phyloP scores from a whole-genome alignment of 1,284 basidiomycete genomes.

The Melanopsichium pennsylvanicum region DNA sequence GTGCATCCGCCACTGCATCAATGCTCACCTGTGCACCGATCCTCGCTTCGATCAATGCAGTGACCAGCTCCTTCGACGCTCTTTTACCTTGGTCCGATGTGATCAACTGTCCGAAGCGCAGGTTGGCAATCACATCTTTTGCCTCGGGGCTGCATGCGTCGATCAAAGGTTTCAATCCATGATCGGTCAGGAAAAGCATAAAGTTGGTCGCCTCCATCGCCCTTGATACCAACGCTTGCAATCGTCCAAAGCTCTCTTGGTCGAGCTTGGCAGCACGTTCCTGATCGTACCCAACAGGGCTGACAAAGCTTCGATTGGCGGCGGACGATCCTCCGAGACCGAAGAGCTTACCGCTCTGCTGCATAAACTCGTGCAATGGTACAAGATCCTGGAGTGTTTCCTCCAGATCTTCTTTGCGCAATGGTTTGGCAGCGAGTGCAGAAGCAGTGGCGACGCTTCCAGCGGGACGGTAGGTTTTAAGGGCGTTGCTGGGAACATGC shows the following conservation, averaged over 20 bases:
- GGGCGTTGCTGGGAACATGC: slow-evolving; percentile 6
- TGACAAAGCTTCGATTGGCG: slow-evolving; percentile 34
- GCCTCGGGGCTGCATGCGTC: slow-evolving; percentile 62
- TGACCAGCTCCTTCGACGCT: slow-evolving; percentile 74
- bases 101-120: slow-evolving; percentile 59
- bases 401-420: slow-evolving; percentile 47
- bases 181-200: slow-evolving; percentile 87
- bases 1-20: slow-evolving; percentile 91
- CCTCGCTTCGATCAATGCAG: slow-evolving; percentile 92
- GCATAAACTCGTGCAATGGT: slow-evolving; percentile 56
- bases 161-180: slow-evolving; percentile 85
- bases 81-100: slow-evolving; percentile 87
- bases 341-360: slow-evolving; percentile 59
- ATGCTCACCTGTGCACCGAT: slow-evolving; percentile 95
- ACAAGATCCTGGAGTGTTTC: slow-evolving; percentile 50
- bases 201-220: slow-evolving; percentile 77
- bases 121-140: slow-evolving; percentile 38
- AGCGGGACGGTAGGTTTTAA: slow-evolving; percentile 26
- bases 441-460: slow-evolving; percentile 3
- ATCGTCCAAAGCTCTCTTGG: slow-evolving; percentile 77
- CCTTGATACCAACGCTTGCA: slow-evolving; percentile 77
- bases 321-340: slow-evolving; percentile 48
- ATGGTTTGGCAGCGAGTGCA: slow-evolving; percentile 13
- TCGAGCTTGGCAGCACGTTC: slow-evolving; percentile 70
- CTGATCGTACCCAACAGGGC: slow-evolving; percentile 35